Conservation (phyloP, 1,284 basidiomycete genomes). For the Fistulinella cinereoalba region DNA sequence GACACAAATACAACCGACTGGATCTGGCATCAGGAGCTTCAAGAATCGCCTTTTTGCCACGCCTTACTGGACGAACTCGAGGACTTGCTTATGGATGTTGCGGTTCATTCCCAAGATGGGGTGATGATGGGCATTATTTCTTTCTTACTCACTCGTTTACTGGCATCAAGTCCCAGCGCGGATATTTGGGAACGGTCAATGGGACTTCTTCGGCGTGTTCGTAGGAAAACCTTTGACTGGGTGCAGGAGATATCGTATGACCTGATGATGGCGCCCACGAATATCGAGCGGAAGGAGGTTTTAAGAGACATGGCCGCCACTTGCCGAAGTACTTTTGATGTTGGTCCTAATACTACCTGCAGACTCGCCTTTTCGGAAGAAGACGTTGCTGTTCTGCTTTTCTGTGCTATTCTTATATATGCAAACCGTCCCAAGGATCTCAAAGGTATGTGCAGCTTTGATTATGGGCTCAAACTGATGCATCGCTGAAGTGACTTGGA, state of each 20-base stretch:
- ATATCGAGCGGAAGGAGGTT: slow-evolving; percentile 23
- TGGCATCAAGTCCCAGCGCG: too few relatives aligned
- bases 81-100: too few relatives aligned
- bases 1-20: too few relatives aligned
- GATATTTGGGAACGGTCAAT: slow-evolving; percentile 10
- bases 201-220: slow-evolving; percentile 28
- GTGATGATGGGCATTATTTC: too few relatives aligned
- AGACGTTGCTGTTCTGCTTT: slow-evolving; percentile 32
- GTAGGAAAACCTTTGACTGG: slow-evolving; percentile 38
- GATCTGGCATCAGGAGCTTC: too few relatives aligned
- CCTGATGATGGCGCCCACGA: slow-evolving; percentile 17
- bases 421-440: not conserved
- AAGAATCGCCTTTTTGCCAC: too few relatives aligned
- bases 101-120: too few relatives aligned
- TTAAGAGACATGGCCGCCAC: slow-evolving; percentile 35
- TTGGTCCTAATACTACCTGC: slow-evolving; percentile 18
- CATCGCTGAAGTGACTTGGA: not conserved
- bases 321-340: slow-evolving; percentile 42
- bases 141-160: too few relatives aligned
- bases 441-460: not conserved
- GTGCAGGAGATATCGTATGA: slow-evolving; percentile 28
- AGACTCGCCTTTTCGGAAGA: slow-evolving; percentile 16
- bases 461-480: too few relatives aligned
- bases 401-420: slow-evolving; percentile 35
- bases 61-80: too few relatives aligned